Base-by-base conservation (phyloP, 2,329 filamentous ascomycete species). In the Diplodia mutila region DNA sequence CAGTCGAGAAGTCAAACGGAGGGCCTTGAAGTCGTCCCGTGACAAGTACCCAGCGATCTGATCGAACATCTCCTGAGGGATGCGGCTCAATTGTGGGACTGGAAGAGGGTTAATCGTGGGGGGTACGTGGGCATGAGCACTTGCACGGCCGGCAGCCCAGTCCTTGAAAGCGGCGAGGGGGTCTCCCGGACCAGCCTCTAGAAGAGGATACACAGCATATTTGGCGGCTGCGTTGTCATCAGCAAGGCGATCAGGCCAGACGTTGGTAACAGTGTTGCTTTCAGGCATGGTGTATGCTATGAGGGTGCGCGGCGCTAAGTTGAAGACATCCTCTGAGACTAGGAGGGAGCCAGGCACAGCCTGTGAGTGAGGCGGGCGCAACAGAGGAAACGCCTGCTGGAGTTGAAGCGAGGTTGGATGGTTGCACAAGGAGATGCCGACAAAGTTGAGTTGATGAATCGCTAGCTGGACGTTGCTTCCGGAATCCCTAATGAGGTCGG, bases 51-150 rank as follows among this genome's bases (percentile, higher is more conserved):
- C 73, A 7, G 83, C 83, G 65, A 91, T 87, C 64, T 84, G 72
- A 61, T 85, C 82, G 72, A 89, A 90, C 2, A 91, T 79, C 72
- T 91, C 90, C 6, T 86, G 80, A 0, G 89, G 89, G 1, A 91
- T 9, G 18, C 32, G 48, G n/a, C 18, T 32, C 18, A 46, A 8
- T 23, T 18, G 37, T 21, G 4, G 23, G 21, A 1, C 16, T 14
- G 23, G 3, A 23, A 21, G 23, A 12, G 37, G 55, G 16, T 3
- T 14, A 14, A 49, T 12, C 12, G 7, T 21, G 9, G 57, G 57
- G 14, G 57, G 57, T 23, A 39, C 25, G 21, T 32, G 16, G 37
- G 27, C 16, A 32, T 34, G 39, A 25, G 39, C 23, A 25, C 8
- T 8, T n/a, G 21, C 39, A 16, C 57, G 61, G 25, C 32, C 14